Evolutionary conservation across 257 asterid genomes (phyloP).

Genomic region (Fraxinus excelsior): DNA sequence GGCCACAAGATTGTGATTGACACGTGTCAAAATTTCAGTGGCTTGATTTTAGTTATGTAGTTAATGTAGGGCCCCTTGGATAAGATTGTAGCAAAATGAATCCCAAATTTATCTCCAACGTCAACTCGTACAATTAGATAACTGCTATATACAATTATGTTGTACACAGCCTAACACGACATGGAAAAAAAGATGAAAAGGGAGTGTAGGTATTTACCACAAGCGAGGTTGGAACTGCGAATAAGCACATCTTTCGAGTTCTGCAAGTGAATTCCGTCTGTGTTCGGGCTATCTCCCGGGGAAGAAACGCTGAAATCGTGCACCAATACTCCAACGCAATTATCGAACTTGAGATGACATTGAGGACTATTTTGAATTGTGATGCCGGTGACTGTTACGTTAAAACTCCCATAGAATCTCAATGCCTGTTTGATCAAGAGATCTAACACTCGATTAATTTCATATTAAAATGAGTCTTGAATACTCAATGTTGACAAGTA

Average conservation of each 20-base stretch:
- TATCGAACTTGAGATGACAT: conserved; percentile 82
- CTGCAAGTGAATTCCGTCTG: conserved; percentile 91
- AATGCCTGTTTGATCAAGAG: conserved; percentile 55
- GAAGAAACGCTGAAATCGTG: conserved; percentile 63
- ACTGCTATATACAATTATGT: too few relatives aligned
- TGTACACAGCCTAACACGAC: not conserved
- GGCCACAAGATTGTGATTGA: conserved; percentile 29
- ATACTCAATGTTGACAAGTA: not conserved
- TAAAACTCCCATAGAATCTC: conserved; percentile 82
- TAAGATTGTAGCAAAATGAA: conserved; percentile 32
- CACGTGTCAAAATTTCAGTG: conserved; percentile 33
- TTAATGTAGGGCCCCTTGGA: conserved; percentile 35
- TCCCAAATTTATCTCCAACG: conserved; percentile 27
- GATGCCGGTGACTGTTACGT: conserved; percentile 80
- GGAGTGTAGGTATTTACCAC: conserved; percentile 53
- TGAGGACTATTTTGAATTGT: conserved; percentile 82
- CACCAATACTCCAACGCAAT: conserved; percentile 72
- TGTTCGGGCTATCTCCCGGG: conserved; percentile 91
- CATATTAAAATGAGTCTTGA: not conserved
- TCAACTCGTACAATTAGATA: too few relatives aligned
- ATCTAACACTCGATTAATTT: not conserved
- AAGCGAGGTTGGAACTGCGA: conserved; percentile 62
- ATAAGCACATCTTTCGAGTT: conserved; percentile 83
- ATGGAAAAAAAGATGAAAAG: not conserved
- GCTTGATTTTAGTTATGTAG: conserved; percentile 29